A percentile compares a stretch with the other conserved stretches of the same genome.
These are phyloP conservation scores for Dendrobium chrysotoxum DNA, from an alignment of 106 monocot genomes.

Conservation along the genomic window DNA sequence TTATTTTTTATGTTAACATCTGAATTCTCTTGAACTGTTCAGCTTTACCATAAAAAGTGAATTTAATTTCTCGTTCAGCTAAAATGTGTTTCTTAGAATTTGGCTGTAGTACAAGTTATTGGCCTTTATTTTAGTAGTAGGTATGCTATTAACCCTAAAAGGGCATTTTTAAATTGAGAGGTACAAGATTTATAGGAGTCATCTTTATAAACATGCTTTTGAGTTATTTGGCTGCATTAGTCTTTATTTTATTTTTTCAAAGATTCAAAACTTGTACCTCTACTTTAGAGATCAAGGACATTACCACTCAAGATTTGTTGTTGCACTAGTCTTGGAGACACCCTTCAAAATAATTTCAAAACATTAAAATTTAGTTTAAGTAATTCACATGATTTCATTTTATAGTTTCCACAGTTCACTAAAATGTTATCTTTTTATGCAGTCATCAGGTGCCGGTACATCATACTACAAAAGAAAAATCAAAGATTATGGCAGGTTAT, in stretches of 20 bases:
- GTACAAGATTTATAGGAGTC: background rate
- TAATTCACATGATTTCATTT: background rate
- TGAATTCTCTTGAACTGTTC: too few relatives aligned
- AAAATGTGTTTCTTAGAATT: background rate
- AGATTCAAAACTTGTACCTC: background rate
- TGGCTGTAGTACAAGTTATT: background rate
- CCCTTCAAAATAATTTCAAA: background rate
- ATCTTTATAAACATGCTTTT: background rate
- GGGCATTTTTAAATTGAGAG: background rate
- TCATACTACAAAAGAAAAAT: slow-evolving; percentile 1
- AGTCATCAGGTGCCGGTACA: background rate
- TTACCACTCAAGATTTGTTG: background rate
- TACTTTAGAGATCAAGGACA: background rate
- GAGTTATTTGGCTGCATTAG: background rate
- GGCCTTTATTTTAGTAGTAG: too few relatives aligned
- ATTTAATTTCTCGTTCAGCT: background rate
- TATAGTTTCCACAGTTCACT: background rate
- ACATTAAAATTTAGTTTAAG: background rate
- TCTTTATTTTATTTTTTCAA: too few relatives aligned
- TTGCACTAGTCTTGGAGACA: background rate
- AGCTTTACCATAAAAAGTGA: background rate
- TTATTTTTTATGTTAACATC: background rate
- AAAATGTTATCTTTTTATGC: background rate
- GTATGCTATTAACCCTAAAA: background rate
- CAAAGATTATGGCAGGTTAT: slow-evolving; percentile 4